phyloP scores from a whole-genome alignment of 305 asterid species.

The Ajuga reptans region DNA sequence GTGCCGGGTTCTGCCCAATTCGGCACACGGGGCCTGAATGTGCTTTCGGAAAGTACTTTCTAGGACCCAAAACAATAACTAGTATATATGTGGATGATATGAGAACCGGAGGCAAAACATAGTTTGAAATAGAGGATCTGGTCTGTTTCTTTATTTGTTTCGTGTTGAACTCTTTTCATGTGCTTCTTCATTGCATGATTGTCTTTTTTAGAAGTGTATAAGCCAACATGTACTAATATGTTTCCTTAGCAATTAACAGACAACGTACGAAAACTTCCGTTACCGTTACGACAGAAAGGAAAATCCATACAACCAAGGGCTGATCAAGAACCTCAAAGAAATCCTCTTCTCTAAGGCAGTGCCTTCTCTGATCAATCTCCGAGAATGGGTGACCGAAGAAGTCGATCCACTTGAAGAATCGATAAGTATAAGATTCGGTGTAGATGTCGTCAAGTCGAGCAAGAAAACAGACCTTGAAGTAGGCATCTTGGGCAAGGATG shows the following conservation, averaged over 20 bases:
- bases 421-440: slow-evolving; percentile 31
- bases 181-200: neutral
- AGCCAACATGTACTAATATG: neutral
- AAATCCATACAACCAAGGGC: slow-evolving; percentile 59
- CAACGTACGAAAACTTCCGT: slow-evolving; percentile 73
- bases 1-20: no score
- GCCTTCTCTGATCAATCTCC: slow-evolving; percentile 52
- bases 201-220: no score
- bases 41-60: no score
- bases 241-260: slow-evolving; percentile 32
- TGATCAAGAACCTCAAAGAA: slow-evolving; percentile 48
- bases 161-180: no score
- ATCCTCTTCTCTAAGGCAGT: slow-evolving; percentile 38
- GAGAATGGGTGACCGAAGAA: slow-evolving; percentile 53
- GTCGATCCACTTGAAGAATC: slow-evolving; percentile 34
- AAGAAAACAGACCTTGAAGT: slow-evolving; percentile 40
- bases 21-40: no score
- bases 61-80: no score
- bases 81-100: no score
- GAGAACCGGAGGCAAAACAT: no score
- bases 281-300: slow-evolving; percentile 64
- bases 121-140: no score
- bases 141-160: no score
- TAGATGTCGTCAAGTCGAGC: slow-evolving; percentile 26
- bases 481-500: slow-evolving; percentile 35